A percentile compares a stretch with the other conserved stretches of the same genome.
These are phyloP conservation scores for Polyplosphaeria fusca DNA, from an alignment of 495 filamentous ascomycete species.

Conservation along the genomic window DNA sequence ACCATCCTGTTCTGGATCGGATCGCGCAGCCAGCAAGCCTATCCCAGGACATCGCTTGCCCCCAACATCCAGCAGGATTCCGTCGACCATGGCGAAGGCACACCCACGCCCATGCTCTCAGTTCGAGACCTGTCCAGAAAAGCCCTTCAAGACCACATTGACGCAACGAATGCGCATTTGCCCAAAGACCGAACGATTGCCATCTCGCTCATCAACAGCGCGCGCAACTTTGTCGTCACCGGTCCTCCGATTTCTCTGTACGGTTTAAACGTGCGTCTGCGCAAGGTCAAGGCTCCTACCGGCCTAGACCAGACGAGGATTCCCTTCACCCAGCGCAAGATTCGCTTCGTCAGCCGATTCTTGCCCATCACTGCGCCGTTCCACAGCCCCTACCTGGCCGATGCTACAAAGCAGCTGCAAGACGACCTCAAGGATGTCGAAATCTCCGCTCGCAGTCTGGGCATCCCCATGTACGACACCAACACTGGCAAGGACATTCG, in stretches of 20 bases:
- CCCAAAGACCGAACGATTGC: slow-evolving; percentile 87
- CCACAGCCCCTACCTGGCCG: slow-evolving; percentile 86
- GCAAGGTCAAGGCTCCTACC: slow-evolving; percentile 95
- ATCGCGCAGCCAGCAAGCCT: slow-evolving; percentile 95
- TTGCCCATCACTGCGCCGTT: slow-evolving; percentile 96
- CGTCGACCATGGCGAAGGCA: slow-evolving; percentile 86
- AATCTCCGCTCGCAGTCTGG: slow-evolving; percentile 64
- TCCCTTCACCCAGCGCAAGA: slow-evolving; percentile 90
- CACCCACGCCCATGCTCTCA: slow-evolving; percentile 94
- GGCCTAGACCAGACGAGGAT: slow-evolving; percentile 94
- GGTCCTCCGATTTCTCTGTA: slow-evolving; percentile 94
- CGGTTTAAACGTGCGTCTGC: slow-evolving; percentile 86
- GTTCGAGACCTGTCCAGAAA: slow-evolving; percentile 84
- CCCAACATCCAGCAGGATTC: slow-evolving; percentile 91
- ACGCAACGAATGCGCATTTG: slow-evolving; percentile 92
- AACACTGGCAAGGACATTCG: slow-evolving; percentile 79
- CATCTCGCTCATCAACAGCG: slow-evolving; percentile 94
- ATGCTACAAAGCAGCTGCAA: slow-evolving; percentile 72
- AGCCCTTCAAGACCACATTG: slow-evolving; percentile 88
- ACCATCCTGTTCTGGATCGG: slow-evolving; percentile 99
- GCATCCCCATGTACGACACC: slow-evolving; percentile 83
- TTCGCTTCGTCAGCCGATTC: slow-evolving; percentile 95
- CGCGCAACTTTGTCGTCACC: slow-evolving; percentile 93
- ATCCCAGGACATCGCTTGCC: slow-evolving; percentile 89
- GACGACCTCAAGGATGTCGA: slow-evolving; percentile 81